phyloP scores from a whole-genome alignment of 805 yeast species.

The Zygotorulaspora florentina region DNA sequence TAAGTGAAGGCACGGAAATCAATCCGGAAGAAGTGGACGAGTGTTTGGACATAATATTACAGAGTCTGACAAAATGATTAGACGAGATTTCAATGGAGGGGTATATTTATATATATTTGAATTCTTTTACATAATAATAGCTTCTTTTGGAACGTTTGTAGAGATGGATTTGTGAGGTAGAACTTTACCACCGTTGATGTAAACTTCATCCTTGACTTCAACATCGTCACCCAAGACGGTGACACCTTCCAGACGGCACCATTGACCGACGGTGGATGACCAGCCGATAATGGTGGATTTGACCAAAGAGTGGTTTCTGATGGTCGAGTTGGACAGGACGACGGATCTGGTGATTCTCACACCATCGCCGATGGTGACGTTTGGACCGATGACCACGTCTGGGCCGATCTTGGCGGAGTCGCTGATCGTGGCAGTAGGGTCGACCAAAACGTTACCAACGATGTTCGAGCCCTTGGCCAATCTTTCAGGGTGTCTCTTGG shows the following conservation, averaged over 20 bases:
- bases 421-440: slow-evolving; percentile 91
- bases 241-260: slow-evolving; percentile 98
- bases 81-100: not conserved
- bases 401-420: slow-evolving; percentile 96
- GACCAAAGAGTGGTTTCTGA: slow-evolving; percentile 97
- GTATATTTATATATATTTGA: not conserved
- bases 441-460: slow-evolving; percentile 87
- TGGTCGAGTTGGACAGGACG: slow-evolving; percentile 80
- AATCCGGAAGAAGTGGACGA: slow-evolving; percentile 64
- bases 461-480: slow-evolving; percentile 70
- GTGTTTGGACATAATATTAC: slow-evolving; percentile 55
- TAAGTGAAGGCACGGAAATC: slow-evolving; percentile 65
- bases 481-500: slow-evolving; percentile 70
- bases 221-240: slow-evolving; percentile 99
- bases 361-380: slow-evolving; percentile 94
- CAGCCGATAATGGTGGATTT: slow-evolving; percentile 98
- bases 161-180: slow-evolving; percentile 97
- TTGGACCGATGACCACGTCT: slow-evolving; percentile 95
- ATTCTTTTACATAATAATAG: slow-evolving; percentile 83
- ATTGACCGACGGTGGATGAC: slow-evolving; percentile 96
- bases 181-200: slow-evolving; percentile 98
- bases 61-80: slow-evolving; percentile 19
- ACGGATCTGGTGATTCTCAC: slow-evolving; percentile 97
- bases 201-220: slow-evolving; percentile 95
- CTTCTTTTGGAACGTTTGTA: slow-evolving; percentile 93